Evolutionary conservation across 169 alveolate species (phyloP).

Genomic region (Plasmodium cynomolgi): DNA sequence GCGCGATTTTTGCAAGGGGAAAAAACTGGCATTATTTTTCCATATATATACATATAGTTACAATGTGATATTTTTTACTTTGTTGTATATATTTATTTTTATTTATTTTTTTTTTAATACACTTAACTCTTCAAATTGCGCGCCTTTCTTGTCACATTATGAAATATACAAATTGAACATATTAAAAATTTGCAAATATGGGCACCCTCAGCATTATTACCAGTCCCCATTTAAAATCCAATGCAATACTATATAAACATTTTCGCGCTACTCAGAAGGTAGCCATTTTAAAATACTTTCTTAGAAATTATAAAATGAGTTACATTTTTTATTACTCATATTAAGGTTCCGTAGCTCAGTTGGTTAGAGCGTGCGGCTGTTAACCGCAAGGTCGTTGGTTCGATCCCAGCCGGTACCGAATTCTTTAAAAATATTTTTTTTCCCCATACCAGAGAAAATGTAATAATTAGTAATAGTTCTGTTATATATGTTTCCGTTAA

Average conservation of each 20-base stretch:
- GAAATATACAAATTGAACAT: no score
- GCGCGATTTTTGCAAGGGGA: background rate
- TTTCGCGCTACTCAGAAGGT: background rate
- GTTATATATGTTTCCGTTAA: no score
- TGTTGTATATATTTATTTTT: background rate
- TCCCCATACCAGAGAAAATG: background rate
- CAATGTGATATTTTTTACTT: background rate
- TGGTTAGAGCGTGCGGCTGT: constrained; percentile 96
- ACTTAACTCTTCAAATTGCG: background rate
- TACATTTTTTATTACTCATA: background rate
- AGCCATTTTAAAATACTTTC: background rate
- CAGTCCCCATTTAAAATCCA: background rate
- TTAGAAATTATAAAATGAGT: background rate
- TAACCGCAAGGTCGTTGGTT: constrained; percentile 97
- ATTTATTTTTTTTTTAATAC: background rate
- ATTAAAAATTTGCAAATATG: background rate
- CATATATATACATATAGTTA: background rate
- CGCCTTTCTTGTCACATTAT: background rate
- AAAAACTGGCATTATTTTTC: background rate
- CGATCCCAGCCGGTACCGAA: constrained; percentile 94
- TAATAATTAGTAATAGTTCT: background rate
- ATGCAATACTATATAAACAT: background rate
- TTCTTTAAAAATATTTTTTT: constrained; percentile 7
- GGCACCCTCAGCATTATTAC: background rate
- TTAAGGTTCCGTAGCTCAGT: constrained; percentile 90